These are phyloP conservation scores for Termitomyces sp. DNA, from an alignment of 768 basidiomycete species.

Conservation along the genomic window DNA sequence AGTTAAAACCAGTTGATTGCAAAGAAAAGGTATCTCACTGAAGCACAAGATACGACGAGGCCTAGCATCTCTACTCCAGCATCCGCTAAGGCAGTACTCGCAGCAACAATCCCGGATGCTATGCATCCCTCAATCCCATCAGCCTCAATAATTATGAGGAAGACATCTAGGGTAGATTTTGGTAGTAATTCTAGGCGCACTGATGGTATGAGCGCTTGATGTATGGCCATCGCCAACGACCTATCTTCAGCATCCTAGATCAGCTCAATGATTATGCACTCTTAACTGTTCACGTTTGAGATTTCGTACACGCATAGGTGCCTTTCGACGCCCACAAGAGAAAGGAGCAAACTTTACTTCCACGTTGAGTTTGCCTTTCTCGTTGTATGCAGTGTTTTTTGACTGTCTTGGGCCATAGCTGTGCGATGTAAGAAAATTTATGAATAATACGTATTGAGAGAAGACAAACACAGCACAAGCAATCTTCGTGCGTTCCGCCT, in stretches of 20 bases:
- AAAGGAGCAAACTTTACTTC: slow-evolving; percentile 98
- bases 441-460: slow-evolving; percentile 3
- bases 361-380: slow-evolving; percentile 85
- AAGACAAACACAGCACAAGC: slow-evolving; percentile 88
- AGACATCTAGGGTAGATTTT: slow-evolving; percentile 91
- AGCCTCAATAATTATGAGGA: slow-evolving; percentile 84
- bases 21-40: slow-evolving; percentile 41
- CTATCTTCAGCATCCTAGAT: slow-evolving; percentile 90
- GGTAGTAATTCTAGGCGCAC: slow-evolving; percentile 88
- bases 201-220: slow-evolving; percentile 80
- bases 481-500: slow-evolving; percentile 86
- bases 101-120: slow-evolving; percentile 81
- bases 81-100: slow-evolving; percentile 85
- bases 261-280: slow-evolving; percentile 14
- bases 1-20: not conserved
- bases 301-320: slow-evolving; percentile 75
- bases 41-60: slow-evolving; percentile 78
- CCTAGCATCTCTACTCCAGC: slow-evolving; percentile 92
- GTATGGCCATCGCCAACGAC: slow-evolving; percentile 74
- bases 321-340: slow-evolving; percentile 69
- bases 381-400: slow-evolving; percentile 75
- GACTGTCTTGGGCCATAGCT: slow-evolving; percentile 86
- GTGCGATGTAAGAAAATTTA: slow-evolving; percentile 3
- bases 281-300: slow-evolving; percentile 1
- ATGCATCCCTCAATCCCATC: slow-evolving; percentile 88